These are phyloP conservation scores for Plasmodium inui DNA, from an alignment of 169 alveolate species.

Conservation along the genomic window DNA sequence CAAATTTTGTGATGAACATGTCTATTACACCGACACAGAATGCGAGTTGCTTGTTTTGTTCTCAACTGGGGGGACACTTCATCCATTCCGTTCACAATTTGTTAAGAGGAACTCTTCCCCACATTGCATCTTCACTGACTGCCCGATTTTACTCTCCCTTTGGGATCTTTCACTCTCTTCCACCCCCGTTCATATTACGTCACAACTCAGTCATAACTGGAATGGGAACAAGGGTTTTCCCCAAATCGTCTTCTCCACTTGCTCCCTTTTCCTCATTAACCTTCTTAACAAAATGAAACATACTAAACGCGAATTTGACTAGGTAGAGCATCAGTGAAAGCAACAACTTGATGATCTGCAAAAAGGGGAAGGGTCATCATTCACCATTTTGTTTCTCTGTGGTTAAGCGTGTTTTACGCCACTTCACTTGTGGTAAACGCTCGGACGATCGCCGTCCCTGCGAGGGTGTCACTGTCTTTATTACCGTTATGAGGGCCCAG, in stretches of 20 bases:
- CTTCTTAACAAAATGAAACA: conserved; percentile 16
- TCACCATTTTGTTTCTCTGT: background rate
- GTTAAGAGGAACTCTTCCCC: background rate
- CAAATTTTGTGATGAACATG: background rate
- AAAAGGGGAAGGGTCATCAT: background rate
- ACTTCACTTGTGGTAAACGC: background rate
- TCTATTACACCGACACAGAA: background rate
- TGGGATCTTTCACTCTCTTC: background rate
- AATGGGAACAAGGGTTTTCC: conserved; percentile 10
- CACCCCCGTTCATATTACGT: background rate
- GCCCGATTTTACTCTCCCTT: background rate
- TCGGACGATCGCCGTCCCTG: background rate
- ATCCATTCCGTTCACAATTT: background rate
- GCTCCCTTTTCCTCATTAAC: background rate
- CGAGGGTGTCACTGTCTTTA: background rate
- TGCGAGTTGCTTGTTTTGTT: background rate
- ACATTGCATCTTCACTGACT: background rate
- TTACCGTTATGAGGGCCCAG: conserved; percentile 53
- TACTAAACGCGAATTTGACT: background rate
- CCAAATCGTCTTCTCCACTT: background rate
- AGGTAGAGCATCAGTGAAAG: conserved; percentile 25
- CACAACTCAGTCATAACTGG: conserved; percentile 13
- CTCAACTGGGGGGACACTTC: background rate
- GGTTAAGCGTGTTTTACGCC: background rate
- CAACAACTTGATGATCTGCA: conserved; percentile 20